Conservation (phyloP, 116 monocot genomes). For the Zostera marina region DNA sequence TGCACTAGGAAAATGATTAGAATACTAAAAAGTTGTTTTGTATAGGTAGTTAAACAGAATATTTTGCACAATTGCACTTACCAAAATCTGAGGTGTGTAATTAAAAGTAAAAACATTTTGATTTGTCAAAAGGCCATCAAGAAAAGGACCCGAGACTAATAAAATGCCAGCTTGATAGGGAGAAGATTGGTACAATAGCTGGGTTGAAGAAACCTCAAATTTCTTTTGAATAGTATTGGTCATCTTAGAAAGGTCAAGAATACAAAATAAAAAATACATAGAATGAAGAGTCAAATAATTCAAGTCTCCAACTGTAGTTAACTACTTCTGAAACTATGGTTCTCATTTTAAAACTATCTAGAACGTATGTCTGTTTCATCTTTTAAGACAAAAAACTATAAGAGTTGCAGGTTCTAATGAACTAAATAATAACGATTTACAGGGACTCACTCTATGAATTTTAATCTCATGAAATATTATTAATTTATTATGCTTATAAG, state of each 20-base stretch:
- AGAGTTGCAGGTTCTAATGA: too few relatives aligned
- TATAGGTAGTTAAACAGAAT: not conserved
- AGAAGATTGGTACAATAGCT: slow-evolving; percentile 85
- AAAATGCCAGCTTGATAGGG: slow-evolving; percentile 74
- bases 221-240: slow-evolving; percentile 97
- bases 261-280: not conserved
- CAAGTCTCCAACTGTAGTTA: not conserved
- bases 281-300: not conserved
- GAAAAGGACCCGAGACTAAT: slow-evolving; percentile 70
- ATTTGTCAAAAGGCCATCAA: slow-evolving; percentile 73
- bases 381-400: too few relatives aligned
- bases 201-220: slow-evolving; percentile 89
- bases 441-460: too few relatives aligned
- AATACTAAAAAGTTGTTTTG: not conserved
- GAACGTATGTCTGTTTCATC: not conserved
- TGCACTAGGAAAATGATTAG: slow-evolving; percentile 11
- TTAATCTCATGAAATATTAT: not conserved
- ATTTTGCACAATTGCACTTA: slow-evolving; percentile 14
- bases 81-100: slow-evolving; percentile 66
- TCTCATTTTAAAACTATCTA: not conserved
- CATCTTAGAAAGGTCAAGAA: slow-evolving; percentile 35
- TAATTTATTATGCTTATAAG: not conserved
- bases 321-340: not conserved
- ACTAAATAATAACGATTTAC: too few relatives aligned
- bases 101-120: slow-evolving; percentile 82